These are phyloP conservation scores for Ophioceras dolichostomum DNA, from an alignment of 2,329 filamentous ascomycete species.

Conservation along the genomic window DNA sequence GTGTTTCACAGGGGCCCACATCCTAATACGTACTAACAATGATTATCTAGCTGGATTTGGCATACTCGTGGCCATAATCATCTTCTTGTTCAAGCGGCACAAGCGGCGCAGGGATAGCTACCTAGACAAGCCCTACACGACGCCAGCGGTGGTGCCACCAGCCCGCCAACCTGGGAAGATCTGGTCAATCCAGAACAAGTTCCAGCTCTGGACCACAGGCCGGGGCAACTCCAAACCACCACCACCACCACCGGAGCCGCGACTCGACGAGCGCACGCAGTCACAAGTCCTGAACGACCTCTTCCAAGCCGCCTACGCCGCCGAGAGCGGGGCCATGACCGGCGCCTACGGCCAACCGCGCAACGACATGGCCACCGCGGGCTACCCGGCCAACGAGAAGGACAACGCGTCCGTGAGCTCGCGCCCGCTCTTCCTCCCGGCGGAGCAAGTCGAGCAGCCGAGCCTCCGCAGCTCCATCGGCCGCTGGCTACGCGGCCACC, in stretches of 20 bases:
- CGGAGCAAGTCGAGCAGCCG: neutral
- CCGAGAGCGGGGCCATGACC: conserved; percentile 1
- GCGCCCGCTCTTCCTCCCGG: neutral
- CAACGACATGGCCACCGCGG: neutral
- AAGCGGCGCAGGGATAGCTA: neutral
- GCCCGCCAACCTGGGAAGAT: neutral
- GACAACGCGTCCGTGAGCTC: neutral
- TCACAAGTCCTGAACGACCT: conserved; percentile 11
- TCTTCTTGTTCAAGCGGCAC: conserved; percentile 1
- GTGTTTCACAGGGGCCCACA: neutral
- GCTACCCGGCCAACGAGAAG: neutral
- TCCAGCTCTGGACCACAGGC: neutral
- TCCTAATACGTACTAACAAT: neutral
- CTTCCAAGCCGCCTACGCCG: conserved; percentile 2
- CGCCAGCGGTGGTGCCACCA: neutral
- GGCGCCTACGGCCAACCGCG: too few relatives aligned
- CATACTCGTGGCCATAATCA: neutral
- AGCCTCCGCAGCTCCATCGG: neutral
- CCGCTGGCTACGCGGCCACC: neutral
- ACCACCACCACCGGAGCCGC: conserved; percentile 2
- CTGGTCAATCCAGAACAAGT: neutral
- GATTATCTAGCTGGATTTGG: neutral
- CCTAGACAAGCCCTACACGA: neutral
- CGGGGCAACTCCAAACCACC: neutral
- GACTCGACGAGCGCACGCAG: conserved; percentile 17